A percentile compares a stretch with the other conserved stretches of the same genome.
These are phyloP conservation scores for Bauhinia variegata DNA, from an alignment of 306 rosid species.

Conservation along the genomic window DNA sequence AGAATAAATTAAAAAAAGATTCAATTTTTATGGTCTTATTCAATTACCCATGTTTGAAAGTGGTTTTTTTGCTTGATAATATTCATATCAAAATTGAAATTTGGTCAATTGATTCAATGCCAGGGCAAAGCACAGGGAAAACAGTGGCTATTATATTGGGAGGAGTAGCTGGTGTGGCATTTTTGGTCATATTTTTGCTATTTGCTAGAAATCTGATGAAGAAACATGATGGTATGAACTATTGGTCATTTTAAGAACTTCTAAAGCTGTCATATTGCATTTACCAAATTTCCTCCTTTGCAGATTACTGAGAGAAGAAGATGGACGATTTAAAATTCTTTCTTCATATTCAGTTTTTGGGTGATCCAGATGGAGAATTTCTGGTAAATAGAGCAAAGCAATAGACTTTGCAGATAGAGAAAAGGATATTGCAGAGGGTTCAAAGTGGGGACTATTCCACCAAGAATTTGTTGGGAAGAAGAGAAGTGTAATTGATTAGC, in stretches of 20 bases:
- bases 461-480: slow-evolving; percentile 48
- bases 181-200: slow-evolving; percentile 74
- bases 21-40: not conserved
- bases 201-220: slow-evolving; percentile 77
- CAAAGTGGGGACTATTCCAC: slow-evolving; percentile 36
- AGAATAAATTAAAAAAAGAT: too few species aligned
- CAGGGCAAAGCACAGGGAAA: slow-evolving; percentile 74
- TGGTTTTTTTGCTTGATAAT: slow-evolving; percentile 13
- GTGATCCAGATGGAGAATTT: slow-evolving; percentile 40
- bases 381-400: slow-evolving; percentile 31
- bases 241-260: slow-evolving; percentile 25
- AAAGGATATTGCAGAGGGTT: slow-evolving; percentile 5
- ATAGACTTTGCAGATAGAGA: slow-evolving; percentile 36
- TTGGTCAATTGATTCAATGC: slow-evolving; percentile 40
- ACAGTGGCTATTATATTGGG: slow-evolving; percentile 92
- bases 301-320: slow-evolving; percentile 70
- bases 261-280: slow-evolving; percentile 39
- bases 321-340: slow-evolving; percentile 42
- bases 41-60: not conserved
- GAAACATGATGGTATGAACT: slow-evolving; percentile 73
- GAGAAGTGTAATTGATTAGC: slow-evolving; percentile 44
- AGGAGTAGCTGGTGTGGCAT: slow-evolving; percentile 80
- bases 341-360: slow-evolving; percentile 46
- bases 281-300: slow-evolving; percentile 39
- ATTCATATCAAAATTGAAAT: slow-evolving; percentile 10